Evolutionary conservation across 176 grass and related monocot genomes (phyloP), one percentile per base, ranked within the genome.

Genomic region (Bolboschoenus planiculmis): DNA sequence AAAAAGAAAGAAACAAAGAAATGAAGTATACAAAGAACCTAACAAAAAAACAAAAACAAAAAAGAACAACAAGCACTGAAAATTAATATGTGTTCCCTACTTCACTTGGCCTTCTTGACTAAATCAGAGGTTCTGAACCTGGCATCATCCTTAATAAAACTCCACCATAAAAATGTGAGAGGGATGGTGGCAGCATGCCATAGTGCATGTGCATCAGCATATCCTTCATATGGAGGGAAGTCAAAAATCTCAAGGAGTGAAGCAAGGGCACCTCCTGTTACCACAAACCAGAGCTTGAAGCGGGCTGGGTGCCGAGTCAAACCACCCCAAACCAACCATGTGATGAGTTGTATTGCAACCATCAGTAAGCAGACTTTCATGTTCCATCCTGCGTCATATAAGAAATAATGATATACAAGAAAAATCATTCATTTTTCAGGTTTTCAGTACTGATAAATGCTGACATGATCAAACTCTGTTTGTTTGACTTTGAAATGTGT

Each of bases 291-390:
- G 39, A 98, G 78, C 74, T 93, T 98, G 46, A 90, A 85, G 54
- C 87, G 87, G 24, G 95, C 85, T 2, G 92, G 95, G 72, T 98
- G 95, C 56, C 42, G 79, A 35, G 78, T 86, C 73, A 91, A 46
- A 43, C 90, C 90, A 10, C 82, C 87, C 95, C 92, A 98, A 83
- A 91, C 85, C 81, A 90, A 35, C 95, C 95, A 98, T 86, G 93
- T 71, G 26, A 90, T 70, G 83, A 97, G 89, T 88, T 94, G 92
- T 72, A 87, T 78, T 34, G 51, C 87, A 44, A 84, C 95, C 92
- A 98, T 93, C 54, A 79, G 80, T 62, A 93, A 84, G 81, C 95
- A 98, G 20, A 98, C 92, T 91, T 90, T 98, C 95, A 98, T 93
- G 82, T 98, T 98, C 95, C 92, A 98, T 48, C 92, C 95, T 98